phyloP scores from a whole-genome alignment of 2,329 filamentous ascomycete species.

The Aspergillus sp. region DNA sequence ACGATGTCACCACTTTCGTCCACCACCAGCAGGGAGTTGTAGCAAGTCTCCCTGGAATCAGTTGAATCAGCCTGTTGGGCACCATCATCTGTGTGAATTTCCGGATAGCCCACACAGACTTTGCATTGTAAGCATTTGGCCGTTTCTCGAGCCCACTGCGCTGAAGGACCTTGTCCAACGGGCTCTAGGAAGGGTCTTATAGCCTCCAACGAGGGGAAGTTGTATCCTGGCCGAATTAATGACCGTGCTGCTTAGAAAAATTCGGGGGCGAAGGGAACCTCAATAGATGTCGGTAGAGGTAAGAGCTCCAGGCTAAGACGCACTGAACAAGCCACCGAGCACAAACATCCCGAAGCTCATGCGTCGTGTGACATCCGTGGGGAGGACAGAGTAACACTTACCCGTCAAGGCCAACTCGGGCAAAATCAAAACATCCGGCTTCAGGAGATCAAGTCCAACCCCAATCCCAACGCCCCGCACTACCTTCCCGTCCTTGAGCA shows the following conservation, averaged over 20 bases:
- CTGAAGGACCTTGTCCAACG: constrained; percentile 56
- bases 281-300: background rate
- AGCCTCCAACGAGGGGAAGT: constrained; percentile 59
- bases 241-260: background rate
- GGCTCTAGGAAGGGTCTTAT: constrained; percentile 63
- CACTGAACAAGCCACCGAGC: background rate
- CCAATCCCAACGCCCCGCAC: constrained; percentile 10
- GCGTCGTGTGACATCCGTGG: constrained; percentile 2
- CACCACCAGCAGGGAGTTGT: constrained; percentile 63
- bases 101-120: constrained; percentile 67
- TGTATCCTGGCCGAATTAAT: constrained; percentile 54
- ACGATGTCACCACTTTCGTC: constrained; percentile 57
- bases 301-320: background rate
- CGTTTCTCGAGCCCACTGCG: constrained; percentile 59
- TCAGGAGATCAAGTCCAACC: constrained; percentile 27
- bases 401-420: constrained; percentile 65
- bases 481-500: constrained; percentile 41
- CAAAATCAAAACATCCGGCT: constrained; percentile 60
- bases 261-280: background rate
- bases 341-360: background rate
- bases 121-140: constrained; percentile 59
- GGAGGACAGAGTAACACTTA: constrained; percentile 31
- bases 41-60: constrained; percentile 41
- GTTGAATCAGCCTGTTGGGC: constrained; percentile 1
- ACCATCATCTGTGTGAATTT: constrained; percentile 38